A percentile compares a stretch with the other conserved stretches of the same genome.
These are phyloP conservation scores for Radiomyces spectabilis DNA, from an alignment of 192 early-diverging fungal species.

Conservation along the genomic window DNA sequence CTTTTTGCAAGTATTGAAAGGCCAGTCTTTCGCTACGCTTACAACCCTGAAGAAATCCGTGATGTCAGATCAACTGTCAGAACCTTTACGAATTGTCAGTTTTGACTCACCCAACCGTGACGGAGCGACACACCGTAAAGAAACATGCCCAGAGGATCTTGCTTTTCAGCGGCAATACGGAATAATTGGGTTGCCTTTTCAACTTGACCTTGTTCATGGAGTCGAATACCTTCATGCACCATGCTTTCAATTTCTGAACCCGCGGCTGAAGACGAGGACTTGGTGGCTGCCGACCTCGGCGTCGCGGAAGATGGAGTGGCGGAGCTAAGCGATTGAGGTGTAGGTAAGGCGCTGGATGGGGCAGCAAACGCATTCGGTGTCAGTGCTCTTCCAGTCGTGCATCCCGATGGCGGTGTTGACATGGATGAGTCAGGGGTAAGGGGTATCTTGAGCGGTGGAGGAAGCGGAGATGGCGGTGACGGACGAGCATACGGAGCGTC, in stretches of 20 bases:
- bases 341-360: too few relatives aligned
- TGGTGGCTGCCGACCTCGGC: too few relatives aligned
- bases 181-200: conserved; percentile 69
- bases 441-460: background rate
- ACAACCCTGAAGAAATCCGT: conserved; percentile 39
- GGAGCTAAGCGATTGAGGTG: too few relatives aligned
- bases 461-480: background rate
- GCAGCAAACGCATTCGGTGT: too few relatives aligned
- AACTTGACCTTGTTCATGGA: conserved; percentile 67
- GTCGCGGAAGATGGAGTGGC: too few relatives aligned
- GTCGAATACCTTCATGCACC: conserved; percentile 61
- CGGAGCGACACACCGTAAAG: conserved; percentile 71
- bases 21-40: conserved; percentile 58
- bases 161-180: conserved; percentile 55
- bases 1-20: conserved; percentile 65
- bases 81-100: too few relatives aligned
- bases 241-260: background rate
- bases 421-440: background rate
- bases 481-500: background rate
- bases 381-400: too few relatives aligned
- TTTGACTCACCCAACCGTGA: conserved; percentile 68
- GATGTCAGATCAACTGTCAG: too few relatives aligned
- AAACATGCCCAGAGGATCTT: conserved; percentile 68
- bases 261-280: too few relatives aligned
- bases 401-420: background rate